A percentile compares a stretch with the other conserved stretches of the same genome.
Conservation (phyloP, 2,329 filamentous ascomycete species). For the Hypoxylon sp. region DNA sequence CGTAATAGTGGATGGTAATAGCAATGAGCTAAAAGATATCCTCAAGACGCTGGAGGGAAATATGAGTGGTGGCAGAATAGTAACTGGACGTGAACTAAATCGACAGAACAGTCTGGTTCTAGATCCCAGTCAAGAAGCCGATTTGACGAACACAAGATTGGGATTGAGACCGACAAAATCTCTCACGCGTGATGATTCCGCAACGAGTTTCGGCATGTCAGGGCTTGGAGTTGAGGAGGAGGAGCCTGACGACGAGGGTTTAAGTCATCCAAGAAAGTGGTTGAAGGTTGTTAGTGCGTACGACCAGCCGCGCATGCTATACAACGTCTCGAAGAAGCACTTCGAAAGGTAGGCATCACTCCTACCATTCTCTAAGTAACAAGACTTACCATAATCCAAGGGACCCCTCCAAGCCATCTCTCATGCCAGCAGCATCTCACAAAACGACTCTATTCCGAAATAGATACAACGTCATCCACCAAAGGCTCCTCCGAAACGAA, state of each 20-base stretch:
- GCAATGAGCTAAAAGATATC: constrained; percentile 83
- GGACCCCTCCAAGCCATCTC: constrained; percentile 73
- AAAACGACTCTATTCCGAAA: constrained; percentile 91
- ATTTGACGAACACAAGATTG: constrained; percentile 68
- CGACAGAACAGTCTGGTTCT: constrained; percentile 76
- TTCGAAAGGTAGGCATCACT: constrained; percentile 79
- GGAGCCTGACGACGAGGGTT: constrained; percentile 71
- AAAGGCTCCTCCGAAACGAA: constrained; percentile 92
- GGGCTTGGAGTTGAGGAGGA: constrained; percentile 67
- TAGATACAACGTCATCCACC: constrained; percentile 91
- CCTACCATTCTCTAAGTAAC: not conserved
- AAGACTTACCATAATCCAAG: constrained; percentile 56
- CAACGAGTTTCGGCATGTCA: constrained; percentile 75
- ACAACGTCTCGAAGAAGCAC: constrained; percentile 87
- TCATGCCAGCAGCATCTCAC: constrained; percentile 82
- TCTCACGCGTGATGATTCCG: constrained; percentile 71
- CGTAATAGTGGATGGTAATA: constrained; percentile 89
- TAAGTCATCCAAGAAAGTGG: constrained; percentile 83
- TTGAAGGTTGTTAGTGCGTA: constrained; percentile 87
- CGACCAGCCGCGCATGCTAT: constrained; percentile 84
- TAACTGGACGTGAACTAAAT: constrained; percentile 68
- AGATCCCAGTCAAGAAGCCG: constrained; percentile 66
- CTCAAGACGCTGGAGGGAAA: constrained; percentile 86
- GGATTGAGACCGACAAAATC: constrained; percentile 65
- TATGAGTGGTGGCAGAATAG: constrained; percentile 86